phyloP scores from a whole-genome alignment of 306 rosid species.

The Alnus rubra region DNA sequence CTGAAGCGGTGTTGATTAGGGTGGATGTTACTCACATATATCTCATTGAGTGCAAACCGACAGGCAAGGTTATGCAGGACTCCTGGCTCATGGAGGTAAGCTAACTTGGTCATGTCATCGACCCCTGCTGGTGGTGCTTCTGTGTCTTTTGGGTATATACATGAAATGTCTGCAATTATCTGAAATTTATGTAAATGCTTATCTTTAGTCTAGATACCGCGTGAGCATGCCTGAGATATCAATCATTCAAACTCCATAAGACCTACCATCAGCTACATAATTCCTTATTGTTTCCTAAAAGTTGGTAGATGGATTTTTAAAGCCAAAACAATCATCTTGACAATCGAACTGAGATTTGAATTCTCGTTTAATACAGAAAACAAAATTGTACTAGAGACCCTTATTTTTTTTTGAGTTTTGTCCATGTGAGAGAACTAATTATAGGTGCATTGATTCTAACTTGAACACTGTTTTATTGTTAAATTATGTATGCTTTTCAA shows the following conservation, averaged over 20 bases:
- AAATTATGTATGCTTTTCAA: background rate
- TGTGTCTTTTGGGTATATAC: conserved; percentile 81
- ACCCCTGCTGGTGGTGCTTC: conserved; percentile 93
- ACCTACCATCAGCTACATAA: background rate
- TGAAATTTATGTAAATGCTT: conserved; percentile 41
- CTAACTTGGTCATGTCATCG: conserved; percentile 90
- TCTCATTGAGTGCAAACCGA: conserved; percentile 79
- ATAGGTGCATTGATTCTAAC: background rate
- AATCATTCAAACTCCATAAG: background rate
- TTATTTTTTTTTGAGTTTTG: background rate
- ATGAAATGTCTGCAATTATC: conserved; percentile 66
- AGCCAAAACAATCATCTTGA: background rate
- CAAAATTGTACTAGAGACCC: background rate
- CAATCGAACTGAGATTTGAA: background rate
- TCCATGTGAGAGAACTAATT: background rate
- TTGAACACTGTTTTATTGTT: background rate
- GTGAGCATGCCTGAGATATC: no score
- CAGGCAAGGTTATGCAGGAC: conserved; percentile 62
- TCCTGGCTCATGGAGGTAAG: conserved; percentile 87
- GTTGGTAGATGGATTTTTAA: background rate
- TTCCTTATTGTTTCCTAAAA: background rate
- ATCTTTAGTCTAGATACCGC: conserved; percentile 14
- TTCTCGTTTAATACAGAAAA: background rate
- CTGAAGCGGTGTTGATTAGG: background rate
- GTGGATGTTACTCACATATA: conserved; percentile 61